A percentile compares a stretch with the other conserved stretches of the same genome.
phyloP scores from a whole-genome alignment of 129 eudicot species.

The Chrysanthemum makinoi region DNA sequence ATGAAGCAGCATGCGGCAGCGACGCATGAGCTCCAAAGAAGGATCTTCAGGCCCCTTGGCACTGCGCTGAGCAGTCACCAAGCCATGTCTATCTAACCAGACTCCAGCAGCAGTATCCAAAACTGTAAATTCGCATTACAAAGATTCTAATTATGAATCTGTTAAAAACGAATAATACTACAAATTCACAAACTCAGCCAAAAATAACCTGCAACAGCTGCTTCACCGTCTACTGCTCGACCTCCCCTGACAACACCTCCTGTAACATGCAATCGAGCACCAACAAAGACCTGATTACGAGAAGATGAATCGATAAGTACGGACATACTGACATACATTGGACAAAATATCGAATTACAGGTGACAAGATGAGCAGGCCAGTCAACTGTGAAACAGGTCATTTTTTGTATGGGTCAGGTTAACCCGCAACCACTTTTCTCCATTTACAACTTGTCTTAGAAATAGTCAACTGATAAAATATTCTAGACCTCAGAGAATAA shows the following conservation, averaged over 20 bases:
- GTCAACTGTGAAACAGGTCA: neutral
- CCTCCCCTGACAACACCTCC: conserved; percentile 97
- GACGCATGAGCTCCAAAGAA: conserved; percentile 80
- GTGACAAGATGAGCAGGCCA: neutral
- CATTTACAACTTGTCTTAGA: neutral
- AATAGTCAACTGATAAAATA: no score
- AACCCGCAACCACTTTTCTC: conserved; percentile 8
- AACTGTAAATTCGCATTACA: conserved; percentile 40
- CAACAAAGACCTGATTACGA: conserved; percentile 81
- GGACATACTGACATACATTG: neutral
- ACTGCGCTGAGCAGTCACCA: conserved; percentile 66
- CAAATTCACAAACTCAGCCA: conserved; percentile 16
- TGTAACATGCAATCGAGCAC: conserved; percentile 96
- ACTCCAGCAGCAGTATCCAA: conserved; percentile 99
- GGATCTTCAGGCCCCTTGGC: conserved; percentile 79
- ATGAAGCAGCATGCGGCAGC: conserved; percentile 99
- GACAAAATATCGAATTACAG: neutral
- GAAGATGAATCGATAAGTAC: conserved; percentile 18
- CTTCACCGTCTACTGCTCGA: conserved; percentile 93
- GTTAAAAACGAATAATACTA: neutral
- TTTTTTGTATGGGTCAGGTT: neutral
- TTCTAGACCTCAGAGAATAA: no score
- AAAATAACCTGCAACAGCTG: conserved; percentile 75
- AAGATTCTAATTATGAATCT: conserved; percentile 11
- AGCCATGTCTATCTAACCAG: conserved; percentile 92